phyloP scores from a whole-genome alignment of 495 filamentous ascomycete genomes.

The Massariosphaeria phaeospora region DNA sequence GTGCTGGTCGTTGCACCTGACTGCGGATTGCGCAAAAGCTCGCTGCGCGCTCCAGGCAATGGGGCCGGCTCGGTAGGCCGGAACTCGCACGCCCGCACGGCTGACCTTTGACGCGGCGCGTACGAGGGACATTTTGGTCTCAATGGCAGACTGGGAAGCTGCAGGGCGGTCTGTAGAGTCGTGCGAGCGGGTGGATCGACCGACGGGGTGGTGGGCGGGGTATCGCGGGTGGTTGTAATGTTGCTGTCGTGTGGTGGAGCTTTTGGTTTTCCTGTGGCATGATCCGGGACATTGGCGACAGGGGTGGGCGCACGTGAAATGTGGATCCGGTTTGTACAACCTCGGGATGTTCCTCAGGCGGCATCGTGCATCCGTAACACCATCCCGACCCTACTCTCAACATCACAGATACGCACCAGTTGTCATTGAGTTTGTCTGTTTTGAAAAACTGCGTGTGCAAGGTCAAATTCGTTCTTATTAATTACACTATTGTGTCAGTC shows the following conservation, averaged over 20 bases:
- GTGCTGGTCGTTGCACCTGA: constrained; percentile 30
- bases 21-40: constrained; percentile 33
- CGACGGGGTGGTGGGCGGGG: constrained; percentile 6
- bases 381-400: no score
- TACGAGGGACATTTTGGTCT: constrained; percentile 27
- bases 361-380: no score
- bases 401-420: no score
- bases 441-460: no score
- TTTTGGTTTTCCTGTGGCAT: constrained; percentile 12
- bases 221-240: neutral
- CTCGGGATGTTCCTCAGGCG: no score
- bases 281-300: neutral
- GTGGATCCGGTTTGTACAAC: neutral
- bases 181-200: neutral
- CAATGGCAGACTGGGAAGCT: constrained; percentile 10
- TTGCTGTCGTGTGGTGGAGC: constrained; percentile 1
- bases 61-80: constrained; percentile 19
- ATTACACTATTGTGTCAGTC: no score
- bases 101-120: constrained; percentile 28
- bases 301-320: constrained; percentile 1
- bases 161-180: constrained; percentile 1
- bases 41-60: constrained; percentile 18
- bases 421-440: no score
- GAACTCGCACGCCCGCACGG: constrained; percentile 14
- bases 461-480: no score